Base-by-base conservation (phyloP, 2,329 filamentous ascomycete species). In the Cytospora chrysosperma region DNA sequence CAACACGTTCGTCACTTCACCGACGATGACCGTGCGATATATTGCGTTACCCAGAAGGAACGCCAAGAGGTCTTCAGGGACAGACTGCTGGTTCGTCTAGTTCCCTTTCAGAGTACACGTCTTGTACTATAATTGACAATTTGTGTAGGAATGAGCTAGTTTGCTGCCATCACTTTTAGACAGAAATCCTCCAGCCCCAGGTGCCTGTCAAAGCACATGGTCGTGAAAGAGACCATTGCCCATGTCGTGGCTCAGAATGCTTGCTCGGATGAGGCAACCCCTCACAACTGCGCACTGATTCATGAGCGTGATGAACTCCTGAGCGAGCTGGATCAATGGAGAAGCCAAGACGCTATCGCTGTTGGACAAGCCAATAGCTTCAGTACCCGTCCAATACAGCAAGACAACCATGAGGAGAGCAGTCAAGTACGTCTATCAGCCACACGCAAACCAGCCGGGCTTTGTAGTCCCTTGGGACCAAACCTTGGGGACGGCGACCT, bases 21-120 rank as follows among this genome's bases (percentile, higher is more conserved):
- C 1, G 72, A 75, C 6, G 70, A 78, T 56, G 77, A 79, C 57
- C 75, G 77, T 12, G 76, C 76, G 4, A 73, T 74, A 6, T 77
- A 79, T 64, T 72, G 76, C 1, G 70, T 75, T 8, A 78, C 79
- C 65, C 76, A 79, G 59, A 75, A 74, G 66, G 75, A 72, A 3
- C 74, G 77, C 17, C 72, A 77, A n/a, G 76, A 78, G 65, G 73
- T 76, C 1, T 79, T 78, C 68, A 76, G 76, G 57, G 73, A 76
- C 50, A 70, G 74, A 2, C 62, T 79, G 21, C 73, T 69, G 50
- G 77, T 76, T 32, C 65, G 73, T 71, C 21, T 21, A 49, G 19
- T 26, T 19, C 13, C 28, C 8, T n/a, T 17, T 1, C 15, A 26
- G 13, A 27, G 2, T n/a, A 12, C 32, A 56, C 30, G 10, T 13